Base-by-base conservation (phyloP, 495 filamentous ascomycete species). In the Xylaria palmicola region DNA sequence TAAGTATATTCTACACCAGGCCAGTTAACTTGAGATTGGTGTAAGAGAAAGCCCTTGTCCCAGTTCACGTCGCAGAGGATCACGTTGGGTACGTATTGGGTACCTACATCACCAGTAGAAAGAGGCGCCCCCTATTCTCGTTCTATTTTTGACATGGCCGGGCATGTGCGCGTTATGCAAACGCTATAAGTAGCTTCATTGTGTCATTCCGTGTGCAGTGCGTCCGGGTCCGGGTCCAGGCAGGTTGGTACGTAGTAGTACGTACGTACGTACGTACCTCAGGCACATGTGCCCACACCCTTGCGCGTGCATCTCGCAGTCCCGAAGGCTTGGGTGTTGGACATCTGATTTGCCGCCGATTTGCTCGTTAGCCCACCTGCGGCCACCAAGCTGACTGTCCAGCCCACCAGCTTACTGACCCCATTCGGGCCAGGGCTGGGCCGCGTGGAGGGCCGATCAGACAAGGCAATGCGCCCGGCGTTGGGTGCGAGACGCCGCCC, bases 281-380 rank as follows among this genome's bases (percentile, higher is more conserved):
- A 56, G 53, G 39, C 27, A 56, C 51, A 56, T 44, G 53, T 27
- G 29, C 36, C 51, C 36, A 54, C 37, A 27, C 22, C 36, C 56
- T 59, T 50, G 47, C 48, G 19, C 44, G 36, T 52, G 43, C 44
- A 34, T 51, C 44, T 51, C 45, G 5, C 57, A 52, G 57, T 60
- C 57, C 57, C 57, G 57, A 40, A 60, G 57, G 57, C 57, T 52
- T 60, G 57, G 57, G 57, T 20, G 57, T 60, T 34, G 44, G 37
- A n/a, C n/a, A n/a, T n/a, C n/a, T n/a, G n/a, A n/a, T n/a, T n/a
- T n/a, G n/a, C 30, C 57, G 24, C 15, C 50, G 56, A 59, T 59
- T 59, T 59, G 56, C 56, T 50, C 36, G 45, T 50, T 32, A 59
- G 19, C 20, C 22, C 56, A 48, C 43, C 19, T 49, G 44, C 32